These are phyloP conservation scores for Crithidia expoeki DNA, from an alignment of 208 protist genomes.

Conservation along the genomic window DNA sequence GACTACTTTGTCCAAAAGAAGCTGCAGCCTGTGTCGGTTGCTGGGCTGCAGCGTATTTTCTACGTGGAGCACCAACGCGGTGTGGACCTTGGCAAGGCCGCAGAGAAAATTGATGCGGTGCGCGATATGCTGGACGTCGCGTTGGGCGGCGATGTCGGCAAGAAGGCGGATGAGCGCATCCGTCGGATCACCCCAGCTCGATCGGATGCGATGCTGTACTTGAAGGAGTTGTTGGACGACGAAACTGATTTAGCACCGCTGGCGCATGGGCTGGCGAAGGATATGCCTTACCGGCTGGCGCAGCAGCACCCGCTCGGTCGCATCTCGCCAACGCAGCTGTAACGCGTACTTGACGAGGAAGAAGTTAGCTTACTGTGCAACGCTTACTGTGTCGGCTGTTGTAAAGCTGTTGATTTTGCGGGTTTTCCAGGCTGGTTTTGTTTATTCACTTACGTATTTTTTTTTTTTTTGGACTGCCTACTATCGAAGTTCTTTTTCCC, in stretches of 20 bases:
- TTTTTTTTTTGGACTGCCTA: not conserved
- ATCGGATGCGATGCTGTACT: slow-evolving; percentile 68
- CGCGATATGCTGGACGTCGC: slow-evolving; percentile 87
- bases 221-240: slow-evolving; percentile 89
- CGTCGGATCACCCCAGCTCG: slow-evolving; percentile 72
- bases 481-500: not conserved
- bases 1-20: slow-evolving; percentile 83
- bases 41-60: slow-evolving; percentile 82
- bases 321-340: slow-evolving; percentile 72
- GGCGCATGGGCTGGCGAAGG: slow-evolving; percentile 65
- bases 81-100: slow-evolving; percentile 81
- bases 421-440: too few species aligned
- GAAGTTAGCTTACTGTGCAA: too few species aligned
- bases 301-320: slow-evolving; percentile 63
- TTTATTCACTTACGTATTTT: not conserved
- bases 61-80: slow-evolving; percentile 84
- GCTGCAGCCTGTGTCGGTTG: slow-evolving; percentile 79
- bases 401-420: not conserved
- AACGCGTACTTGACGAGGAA: not conserved
- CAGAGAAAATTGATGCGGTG: slow-evolving; percentile 80
- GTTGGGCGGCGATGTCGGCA: slow-evolving; percentile 76
- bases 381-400: too few species aligned
- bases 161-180: slow-evolving; percentile 68
- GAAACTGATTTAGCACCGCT: slow-evolving; percentile 81
- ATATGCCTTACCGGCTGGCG: slow-evolving; percentile 66